Conservation (phyloP, 1,284 basidiomycete species). For the Pseudozyma sp. region DNA sequence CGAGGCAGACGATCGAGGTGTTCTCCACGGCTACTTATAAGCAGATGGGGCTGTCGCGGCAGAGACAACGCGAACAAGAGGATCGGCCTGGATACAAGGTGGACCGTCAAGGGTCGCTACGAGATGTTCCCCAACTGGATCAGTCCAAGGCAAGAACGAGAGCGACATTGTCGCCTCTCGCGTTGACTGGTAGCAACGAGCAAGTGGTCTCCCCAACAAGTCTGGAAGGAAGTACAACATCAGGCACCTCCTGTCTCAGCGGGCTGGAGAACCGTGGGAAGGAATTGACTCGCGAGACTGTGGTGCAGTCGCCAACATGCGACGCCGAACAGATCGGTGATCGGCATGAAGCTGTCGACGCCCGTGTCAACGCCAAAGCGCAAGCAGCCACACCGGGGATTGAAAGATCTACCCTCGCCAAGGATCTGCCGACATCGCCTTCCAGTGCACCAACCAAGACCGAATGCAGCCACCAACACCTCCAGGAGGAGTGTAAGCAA, state of each 20-base stretch:
- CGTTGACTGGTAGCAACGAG: background rate
- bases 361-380: slow-evolving; percentile 10
- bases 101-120: slow-evolving; percentile 10
- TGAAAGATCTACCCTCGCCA: background rate
- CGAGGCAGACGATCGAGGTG: slow-evolving; percentile 45
- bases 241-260: background rate
- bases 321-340: background rate
- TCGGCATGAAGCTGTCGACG: slow-evolving; percentile 9
- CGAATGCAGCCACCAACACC: slow-evolving; percentile 4
- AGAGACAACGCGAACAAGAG: slow-evolving; percentile 24
- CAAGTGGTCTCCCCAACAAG: slow-evolving; percentile 5
- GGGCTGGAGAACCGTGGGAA: slow-evolving; percentile 19
- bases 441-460: background rate
- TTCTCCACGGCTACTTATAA: slow-evolving; percentile 43
- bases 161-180: background rate
- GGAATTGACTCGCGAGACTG: background rate
- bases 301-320: slow-evolving; percentile 4
- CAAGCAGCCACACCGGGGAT: slow-evolving; percentile 4
- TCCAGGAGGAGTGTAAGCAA: slow-evolving; percentile 9
- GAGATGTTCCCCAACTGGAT: background rate
- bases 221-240: background rate
- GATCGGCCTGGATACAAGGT: slow-evolving; percentile 22
- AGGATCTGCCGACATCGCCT: background rate
- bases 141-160: background rate
- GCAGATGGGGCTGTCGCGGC: slow-evolving; percentile 50